Evolutionary conservation across 202 grass and related monocot species (phyloP).

Genomic region (Dendrocalamus latiflorus): DNA sequence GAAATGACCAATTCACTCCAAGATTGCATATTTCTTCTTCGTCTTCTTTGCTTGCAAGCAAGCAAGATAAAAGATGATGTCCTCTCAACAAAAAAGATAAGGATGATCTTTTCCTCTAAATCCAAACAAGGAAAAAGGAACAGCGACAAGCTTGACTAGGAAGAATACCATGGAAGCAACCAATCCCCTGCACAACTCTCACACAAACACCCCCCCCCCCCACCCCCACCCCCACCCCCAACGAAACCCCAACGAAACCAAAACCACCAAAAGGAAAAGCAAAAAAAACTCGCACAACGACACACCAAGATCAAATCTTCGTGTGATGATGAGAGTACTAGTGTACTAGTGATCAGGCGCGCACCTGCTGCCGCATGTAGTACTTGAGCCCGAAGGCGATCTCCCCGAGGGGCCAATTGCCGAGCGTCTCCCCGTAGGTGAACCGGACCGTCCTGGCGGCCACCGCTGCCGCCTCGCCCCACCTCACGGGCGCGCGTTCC

Average conservation of each 20-base stretch:
- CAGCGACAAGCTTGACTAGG: slow-evolving; percentile 14
- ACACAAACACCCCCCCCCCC: too few species aligned
- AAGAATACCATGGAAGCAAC: slow-evolving; percentile 16
- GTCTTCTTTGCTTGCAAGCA: slow-evolving; percentile 10
- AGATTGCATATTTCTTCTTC: background rate
- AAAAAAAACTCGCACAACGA: background rate
- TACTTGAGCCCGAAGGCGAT: slow-evolving; percentile 85
- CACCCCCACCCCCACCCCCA: too few species aligned
- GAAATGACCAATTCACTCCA: background rate
- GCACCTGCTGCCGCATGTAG: slow-evolving; percentile 81
- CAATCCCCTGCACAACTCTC: background rate
- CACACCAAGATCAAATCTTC: background rate
- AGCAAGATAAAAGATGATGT: background rate
- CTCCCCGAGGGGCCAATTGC: slow-evolving; percentile 80
- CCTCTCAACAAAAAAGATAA: background rate
- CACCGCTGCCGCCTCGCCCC: slow-evolving; percentile 35
- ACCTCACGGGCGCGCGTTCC: slow-evolving; percentile 48
- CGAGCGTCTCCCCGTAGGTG: slow-evolving; percentile 71
- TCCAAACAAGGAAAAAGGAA: background rate
- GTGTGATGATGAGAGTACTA: background rate
- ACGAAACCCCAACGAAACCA: background rate
- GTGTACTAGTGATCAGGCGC: background rate
- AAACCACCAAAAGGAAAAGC: background rate
- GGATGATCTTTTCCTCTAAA: background rate
- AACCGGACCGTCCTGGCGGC: slow-evolving; percentile 53